phyloP scores from a whole-genome alignment of 2,329 filamentous ascomycete species.

The Albophoma yamanashiensis region DNA sequence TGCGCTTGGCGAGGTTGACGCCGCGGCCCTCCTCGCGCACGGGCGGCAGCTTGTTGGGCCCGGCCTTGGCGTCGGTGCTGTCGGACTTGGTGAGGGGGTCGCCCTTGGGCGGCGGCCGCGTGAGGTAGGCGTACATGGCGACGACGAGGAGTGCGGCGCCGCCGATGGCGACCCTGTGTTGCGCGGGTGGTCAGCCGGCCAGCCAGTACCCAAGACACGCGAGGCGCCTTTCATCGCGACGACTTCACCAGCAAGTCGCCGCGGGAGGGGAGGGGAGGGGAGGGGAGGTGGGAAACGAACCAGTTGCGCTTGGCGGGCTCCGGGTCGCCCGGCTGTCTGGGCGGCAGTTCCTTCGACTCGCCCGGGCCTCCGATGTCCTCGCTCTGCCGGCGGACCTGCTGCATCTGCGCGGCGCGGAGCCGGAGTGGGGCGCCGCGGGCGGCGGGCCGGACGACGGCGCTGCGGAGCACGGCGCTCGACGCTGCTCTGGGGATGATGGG shows the following conservation, averaged over 20 bases:
- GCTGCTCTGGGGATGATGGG: conserved; percentile 6
- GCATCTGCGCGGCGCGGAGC: neutral
- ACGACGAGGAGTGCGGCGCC: conserved; percentile 14
- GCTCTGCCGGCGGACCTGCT: conserved; percentile 8
- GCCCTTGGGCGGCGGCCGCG: conserved; percentile 8
- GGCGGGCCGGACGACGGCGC: conserved; percentile 5
- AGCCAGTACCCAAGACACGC: neutral
- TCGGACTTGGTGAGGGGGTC: neutral
- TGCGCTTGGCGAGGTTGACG: conserved; percentile 6
- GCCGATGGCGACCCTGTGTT: conserved; percentile 17
- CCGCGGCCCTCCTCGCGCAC: neutral
- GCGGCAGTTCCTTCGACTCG: conserved; percentile 18
- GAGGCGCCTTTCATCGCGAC: neutral
- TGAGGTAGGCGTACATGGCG: conserved; percentile 17
- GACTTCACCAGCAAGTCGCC: neutral
- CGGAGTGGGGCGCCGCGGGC: conserved; percentile 2
- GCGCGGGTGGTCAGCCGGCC: neutral
- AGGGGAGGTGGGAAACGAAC: conserved; percentile 8
- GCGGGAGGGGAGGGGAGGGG: too few species aligned
- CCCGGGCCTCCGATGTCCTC: conserved; percentile 21
- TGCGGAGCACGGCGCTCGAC: conserved; percentile 5
- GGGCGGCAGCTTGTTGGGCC: neutral
- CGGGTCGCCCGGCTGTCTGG: conserved; percentile 12
- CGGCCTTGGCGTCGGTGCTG: neutral
- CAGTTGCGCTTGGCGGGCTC: conserved; percentile 21